Base-by-base conservation (phyloP, 2,329 filamentous ascomycete species). In the Podosphaera xanthii region DNA sequence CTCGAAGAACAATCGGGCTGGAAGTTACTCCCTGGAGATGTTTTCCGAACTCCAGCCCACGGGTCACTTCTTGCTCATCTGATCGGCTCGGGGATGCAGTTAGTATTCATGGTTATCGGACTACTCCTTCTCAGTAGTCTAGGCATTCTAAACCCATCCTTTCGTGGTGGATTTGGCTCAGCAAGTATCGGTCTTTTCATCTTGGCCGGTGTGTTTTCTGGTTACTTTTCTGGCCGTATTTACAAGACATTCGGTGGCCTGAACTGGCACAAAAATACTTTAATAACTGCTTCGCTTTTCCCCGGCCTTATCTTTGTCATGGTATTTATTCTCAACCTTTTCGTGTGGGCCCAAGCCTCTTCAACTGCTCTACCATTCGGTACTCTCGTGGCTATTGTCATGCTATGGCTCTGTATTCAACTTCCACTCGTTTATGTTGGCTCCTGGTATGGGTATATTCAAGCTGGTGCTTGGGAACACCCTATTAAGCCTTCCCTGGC, bases 291-390 rank as follows among this genome's bases (percentile, higher is more conserved):
- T 0, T 73, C 83, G 8, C 76, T 94, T 2, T 86, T 94, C 68
- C 88, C 88, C 0, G 87, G 87, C 1, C 75, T 92, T 4, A 72
- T 86, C 0, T 94, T 94, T 67, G 74, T 77, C 7, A 76, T 86
- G 36, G 73, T 90, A 42, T 88, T 94, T 71, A 77, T 91, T 57
- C 76, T 94, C 61, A 94, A 94, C 69, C 75, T 94, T 8, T 94
- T 94, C 68, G 86, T 92, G 60, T 94, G 88, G 88, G 83, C 87
- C 0, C 87, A 94, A 71, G 86, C 87, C 0, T 92, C 86, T 9
- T 90, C 85, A 69, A 94, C 87, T 1, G 88, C 88, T 0, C 83
- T 94, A 40, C 88, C 88, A 0, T 90, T 94, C 65, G 79, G 83
- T 40, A 92, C 87, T 0, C 75, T 94, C 2, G 68, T 92, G 38